Evolutionary conservation across 441 rosid species (phyloP), one percentile per base, ranked within the genome.

Genomic region (Theobroma grandiflorum): DNA sequence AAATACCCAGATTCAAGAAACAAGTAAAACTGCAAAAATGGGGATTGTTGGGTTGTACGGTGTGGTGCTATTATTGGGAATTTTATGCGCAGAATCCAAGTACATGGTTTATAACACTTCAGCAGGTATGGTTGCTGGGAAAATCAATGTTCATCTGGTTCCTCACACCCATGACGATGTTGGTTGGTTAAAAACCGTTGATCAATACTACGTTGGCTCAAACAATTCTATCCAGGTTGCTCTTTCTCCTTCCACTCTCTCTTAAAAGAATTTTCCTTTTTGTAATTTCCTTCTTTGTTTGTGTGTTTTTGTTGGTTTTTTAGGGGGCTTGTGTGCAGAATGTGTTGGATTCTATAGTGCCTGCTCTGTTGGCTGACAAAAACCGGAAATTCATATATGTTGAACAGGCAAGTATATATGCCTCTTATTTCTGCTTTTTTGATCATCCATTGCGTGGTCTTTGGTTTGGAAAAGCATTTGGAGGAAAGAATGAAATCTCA

Each of bases 131-230:
- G 98, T 91, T 76, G 89, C 92, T 5, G 93, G 88, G 66, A 97
- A 95, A 85, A 92, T 97, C 78, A 97, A 97, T 76, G 99, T 95
- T 76, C 99, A 95, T 85, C 81, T 97, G 86, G 99, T 97, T 79
- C 87, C 98, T 86, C 99, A 97, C 77, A 84, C 98, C 9, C 99
- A 97, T 80, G 99, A 93, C 57, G 99, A 97, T 76, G 99, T 97
- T 79, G 98, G 99, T 63, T 95, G 99, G 99, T 83, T 97, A 77
- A 97, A 95, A 90, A 97, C 99, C 6, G 89, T 97, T 85, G 99
- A 95, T 78, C 99, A 97, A 89, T 95, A 97, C 88, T 97, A 97
- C 85, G 95, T 95, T 69, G 99, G 99, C 88, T 95, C 98, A 80
- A 97, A 97, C 84, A 97, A 97, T 88, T 95, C 98, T 40, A 95